Evolutionary conservation across 495 filamentous ascomycete genomes (phyloP).

Genomic region (Neurospora terricola): DNA sequence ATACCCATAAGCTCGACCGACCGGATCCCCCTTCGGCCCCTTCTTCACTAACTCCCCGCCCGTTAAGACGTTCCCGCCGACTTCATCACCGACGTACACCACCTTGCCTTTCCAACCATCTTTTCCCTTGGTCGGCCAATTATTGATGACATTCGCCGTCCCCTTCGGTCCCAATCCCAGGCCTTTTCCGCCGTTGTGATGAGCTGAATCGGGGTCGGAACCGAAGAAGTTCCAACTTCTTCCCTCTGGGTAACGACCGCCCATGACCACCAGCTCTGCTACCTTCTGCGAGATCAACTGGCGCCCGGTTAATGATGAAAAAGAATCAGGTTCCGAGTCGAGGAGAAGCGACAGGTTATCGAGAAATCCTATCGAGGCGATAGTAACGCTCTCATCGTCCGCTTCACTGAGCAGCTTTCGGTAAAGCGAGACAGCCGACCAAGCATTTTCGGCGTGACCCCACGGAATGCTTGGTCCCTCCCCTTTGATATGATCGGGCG

Average conservation of each 20-base stretch:
- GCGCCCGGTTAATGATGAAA: conserved; percentile 23
- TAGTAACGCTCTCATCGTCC: conserved; percentile 27
- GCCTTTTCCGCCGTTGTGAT: not conserved
- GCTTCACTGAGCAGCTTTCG: conserved; percentile 27
- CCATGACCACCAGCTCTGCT: conserved; percentile 36
- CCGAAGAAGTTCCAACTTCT: conserved; percentile 35
- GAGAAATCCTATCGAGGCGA: conserved; percentile 35
- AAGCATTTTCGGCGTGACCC: conserved; percentile 24
- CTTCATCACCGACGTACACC: conserved; percentile 27
- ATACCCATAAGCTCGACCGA: conserved; percentile 30
- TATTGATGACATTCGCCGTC: conserved; percentile 30
- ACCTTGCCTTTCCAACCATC: conserved; percentile 24
- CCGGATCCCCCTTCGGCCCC: conserved; percentile 25
- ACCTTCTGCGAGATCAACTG: conserved; percentile 32
- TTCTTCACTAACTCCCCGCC: conserved; percentile 24
- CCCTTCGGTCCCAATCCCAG: not conserved
- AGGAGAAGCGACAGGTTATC: conserved; percentile 34
- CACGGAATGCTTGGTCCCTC: conserved; percentile 29
- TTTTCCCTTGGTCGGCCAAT: not conserved
- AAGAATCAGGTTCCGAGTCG: conserved; percentile 25
- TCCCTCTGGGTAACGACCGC: conserved; percentile 34
- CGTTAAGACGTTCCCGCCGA: conserved; percentile 24
- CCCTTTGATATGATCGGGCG: conserved; percentile 10
- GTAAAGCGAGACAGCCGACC: conserved; percentile 30
- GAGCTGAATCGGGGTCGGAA: conserved; percentile 11